Conservation (phyloP, 305 asterid genomes). For the Withania somnifera region DNA sequence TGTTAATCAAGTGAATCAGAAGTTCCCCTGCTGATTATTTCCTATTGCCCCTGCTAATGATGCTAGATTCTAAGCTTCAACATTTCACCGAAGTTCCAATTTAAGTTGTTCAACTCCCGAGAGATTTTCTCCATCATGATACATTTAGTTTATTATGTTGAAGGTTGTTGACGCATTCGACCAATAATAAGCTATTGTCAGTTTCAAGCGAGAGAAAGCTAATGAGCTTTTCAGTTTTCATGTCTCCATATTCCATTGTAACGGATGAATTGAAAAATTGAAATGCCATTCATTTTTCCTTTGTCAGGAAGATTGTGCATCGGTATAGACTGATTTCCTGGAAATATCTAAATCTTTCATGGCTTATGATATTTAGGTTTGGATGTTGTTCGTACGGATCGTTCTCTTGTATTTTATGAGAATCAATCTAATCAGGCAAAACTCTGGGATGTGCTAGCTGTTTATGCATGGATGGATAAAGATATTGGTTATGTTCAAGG, state of each 20-base stretch:
- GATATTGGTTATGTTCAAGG: slow-evolving; percentile 99
- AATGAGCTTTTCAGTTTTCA: not conserved
- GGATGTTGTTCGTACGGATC: slow-evolving; percentile 94
- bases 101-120: not conserved
- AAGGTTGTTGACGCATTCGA: not conserved
- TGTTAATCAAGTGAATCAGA: not conserved
- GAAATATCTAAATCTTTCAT: not conserved
- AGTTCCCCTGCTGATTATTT: not conserved
- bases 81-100: not conserved
- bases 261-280: not conserved
- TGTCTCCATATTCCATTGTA: not conserved
- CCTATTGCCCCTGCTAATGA: not conserved
- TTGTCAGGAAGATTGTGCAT: not conserved
- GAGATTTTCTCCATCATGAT: not conserved
- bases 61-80: not conserved
- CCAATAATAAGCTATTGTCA: not conserved
- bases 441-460: slow-evolving; percentile 82
- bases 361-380: slow-evolving; percentile 34
- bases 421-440: slow-evolving; percentile 69
- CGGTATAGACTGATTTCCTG: not conserved
- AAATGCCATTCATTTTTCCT: not conserved
- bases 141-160: not conserved
- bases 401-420: slow-evolving; percentile 66
- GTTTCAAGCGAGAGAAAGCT: not conserved
- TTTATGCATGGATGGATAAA: slow-evolving; percentile 88